A percentile compares a stretch with the other conserved stretches of the same genome.
These are phyloP conservation scores for Grifola frondosa DNA, from an alignment of 1,284 basidiomycete species.

Conservation along the genomic window DNA sequence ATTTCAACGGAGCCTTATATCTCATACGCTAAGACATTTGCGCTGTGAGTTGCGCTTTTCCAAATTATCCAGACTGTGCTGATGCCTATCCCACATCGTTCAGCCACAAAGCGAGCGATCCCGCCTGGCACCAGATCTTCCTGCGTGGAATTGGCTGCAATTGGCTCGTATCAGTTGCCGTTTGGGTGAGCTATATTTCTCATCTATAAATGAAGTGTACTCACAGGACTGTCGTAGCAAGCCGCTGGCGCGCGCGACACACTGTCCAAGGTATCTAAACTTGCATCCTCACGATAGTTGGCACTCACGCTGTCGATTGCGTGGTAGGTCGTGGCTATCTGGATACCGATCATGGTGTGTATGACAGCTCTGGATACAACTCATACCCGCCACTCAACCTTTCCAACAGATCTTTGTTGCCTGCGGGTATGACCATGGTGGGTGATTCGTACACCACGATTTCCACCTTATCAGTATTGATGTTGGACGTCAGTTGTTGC, in stretches of 20 bases:
- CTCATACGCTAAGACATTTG: conserved; percentile 49
- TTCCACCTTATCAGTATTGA: not conserved
- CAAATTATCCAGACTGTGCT: not conserved
- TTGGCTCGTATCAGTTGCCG: conserved; percentile 75
- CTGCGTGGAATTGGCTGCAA: conserved; percentile 78
- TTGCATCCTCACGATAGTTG: not conserved
- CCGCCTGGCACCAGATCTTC: conserved; percentile 74
- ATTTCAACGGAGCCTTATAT: conserved; percentile 58
- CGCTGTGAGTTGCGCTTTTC: conserved; percentile 43
- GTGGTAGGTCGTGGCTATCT: conserved; percentile 58
- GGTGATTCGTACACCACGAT: conserved; percentile 13
- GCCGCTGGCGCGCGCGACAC: conserved; percentile 71
- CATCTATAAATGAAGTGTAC: not conserved
- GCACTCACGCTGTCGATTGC: not conserved
- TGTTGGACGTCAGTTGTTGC: conserved; percentile 47
- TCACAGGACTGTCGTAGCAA: conserved; percentile 46
- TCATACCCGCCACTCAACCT: no score
- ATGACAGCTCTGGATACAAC: no score
- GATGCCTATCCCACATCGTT: not conserved
- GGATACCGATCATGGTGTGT: conserved; percentile 75
- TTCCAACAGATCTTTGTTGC: conserved; percentile 61
- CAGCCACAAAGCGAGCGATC: conserved; percentile 63
- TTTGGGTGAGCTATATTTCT: conserved; percentile 55
- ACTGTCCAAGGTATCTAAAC: conserved; percentile 55
- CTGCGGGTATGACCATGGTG: conserved; percentile 73